A percentile compares a stretch with the other conserved stretches of the same genome.
Conservation (phyloP, 2,329 filamentous ascomycete genomes). For the Neonectria sp. region DNA sequence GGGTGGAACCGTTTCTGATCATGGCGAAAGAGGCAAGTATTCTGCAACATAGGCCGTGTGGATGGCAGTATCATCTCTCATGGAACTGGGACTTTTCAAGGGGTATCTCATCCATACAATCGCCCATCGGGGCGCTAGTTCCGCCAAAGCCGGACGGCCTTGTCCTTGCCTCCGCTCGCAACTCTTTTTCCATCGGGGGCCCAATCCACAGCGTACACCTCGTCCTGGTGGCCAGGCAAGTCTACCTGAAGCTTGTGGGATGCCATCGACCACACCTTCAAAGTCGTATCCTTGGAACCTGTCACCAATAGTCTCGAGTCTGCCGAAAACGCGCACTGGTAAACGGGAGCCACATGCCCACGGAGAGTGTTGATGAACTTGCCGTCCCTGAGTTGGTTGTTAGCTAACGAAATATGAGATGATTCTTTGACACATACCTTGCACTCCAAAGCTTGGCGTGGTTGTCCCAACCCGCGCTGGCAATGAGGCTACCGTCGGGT, state of each 20-base stretch:
- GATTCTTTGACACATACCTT: conserved; percentile 61
- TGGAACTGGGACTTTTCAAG: conserved; percentile 34
- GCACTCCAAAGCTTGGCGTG: conserved; percentile 94
- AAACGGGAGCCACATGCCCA: conserved; percentile 91
- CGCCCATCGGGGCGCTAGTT: conserved; percentile 59
- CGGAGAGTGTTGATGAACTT: conserved; percentile 90
- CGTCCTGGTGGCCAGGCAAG: conserved; percentile 90
- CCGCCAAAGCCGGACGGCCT: conserved; percentile 78
- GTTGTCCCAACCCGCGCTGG: conserved; percentile 93
- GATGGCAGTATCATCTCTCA: conserved; percentile 27
- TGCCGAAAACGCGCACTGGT: conserved; percentile 92
- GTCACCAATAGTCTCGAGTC: conserved; percentile 93
- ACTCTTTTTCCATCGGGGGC: conserved; percentile 91
- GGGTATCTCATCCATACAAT: conserved; percentile 40
- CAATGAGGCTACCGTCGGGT: conserved; percentile 89
- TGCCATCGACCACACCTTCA: conserved; percentile 95
- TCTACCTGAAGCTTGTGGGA: conserved; percentile 86
- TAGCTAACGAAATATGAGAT: conserved; percentile 22
- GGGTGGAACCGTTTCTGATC: conserved; percentile 31
- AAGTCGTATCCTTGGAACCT: conserved; percentile 90
- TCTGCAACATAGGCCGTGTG: conserved; percentile 24
- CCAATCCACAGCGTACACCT: conserved; percentile 97
- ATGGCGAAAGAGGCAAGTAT: conserved; percentile 29
- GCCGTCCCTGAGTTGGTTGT: conserved; percentile 64
- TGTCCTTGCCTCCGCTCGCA: conserved; percentile 94